Evolutionary conservation across 495 filamentous ascomycete species (phyloP).

Genomic region (Penicillium taxi): DNA sequence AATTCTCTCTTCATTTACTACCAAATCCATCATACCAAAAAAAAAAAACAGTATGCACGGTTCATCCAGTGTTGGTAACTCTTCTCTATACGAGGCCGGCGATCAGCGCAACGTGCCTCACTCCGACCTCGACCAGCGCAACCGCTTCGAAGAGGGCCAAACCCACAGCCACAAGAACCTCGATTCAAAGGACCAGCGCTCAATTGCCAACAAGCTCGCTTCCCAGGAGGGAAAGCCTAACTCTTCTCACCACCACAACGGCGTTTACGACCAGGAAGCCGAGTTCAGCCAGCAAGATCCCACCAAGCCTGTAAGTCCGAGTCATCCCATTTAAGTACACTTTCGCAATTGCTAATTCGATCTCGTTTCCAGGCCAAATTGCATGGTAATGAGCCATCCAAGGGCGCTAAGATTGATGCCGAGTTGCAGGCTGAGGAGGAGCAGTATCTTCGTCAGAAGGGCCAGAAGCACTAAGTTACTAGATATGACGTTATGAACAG

Average conservation of each 20-base stretch:
- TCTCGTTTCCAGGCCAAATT: slow-evolving; percentile 47
- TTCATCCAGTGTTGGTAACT: slow-evolving; percentile 46
- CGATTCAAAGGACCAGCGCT: slow-evolving; percentile 75
- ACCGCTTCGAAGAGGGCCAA: slow-evolving; percentile 61
- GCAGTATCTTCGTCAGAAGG: slow-evolving; percentile 55
- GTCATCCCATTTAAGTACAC: neutral
- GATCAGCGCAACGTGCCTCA: slow-evolving; percentile 62
- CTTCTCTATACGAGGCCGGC: slow-evolving; percentile 51
- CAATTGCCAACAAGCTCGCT: slow-evolving; percentile 69
- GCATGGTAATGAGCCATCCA: slow-evolving; percentile 64
- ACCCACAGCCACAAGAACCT: slow-evolving; percentile 55
- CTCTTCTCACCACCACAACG: slow-evolving; percentile 25
- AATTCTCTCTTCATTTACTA: slow-evolving; percentile 1
- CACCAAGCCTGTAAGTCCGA: slow-evolving; percentile 54
- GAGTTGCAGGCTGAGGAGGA: slow-evolving; percentile 63
- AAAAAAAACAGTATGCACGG: too few relatives aligned
- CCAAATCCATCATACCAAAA: slow-evolving; percentile 2
- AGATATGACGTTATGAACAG: slow-evolving; percentile 10
- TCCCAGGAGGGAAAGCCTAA: slow-evolving; percentile 44
- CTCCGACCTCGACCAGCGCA: slow-evolving; percentile 44
- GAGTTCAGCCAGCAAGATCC: slow-evolving; percentile 54
- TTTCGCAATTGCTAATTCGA: slow-evolving; percentile 1
- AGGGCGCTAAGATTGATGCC: slow-evolving; percentile 63
- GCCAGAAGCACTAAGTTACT: slow-evolving; percentile 31
- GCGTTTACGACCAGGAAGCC: slow-evolving; percentile 44